Conservation (phyloP, 257 asterid genomes). For the Datura wrightii region DNA sequence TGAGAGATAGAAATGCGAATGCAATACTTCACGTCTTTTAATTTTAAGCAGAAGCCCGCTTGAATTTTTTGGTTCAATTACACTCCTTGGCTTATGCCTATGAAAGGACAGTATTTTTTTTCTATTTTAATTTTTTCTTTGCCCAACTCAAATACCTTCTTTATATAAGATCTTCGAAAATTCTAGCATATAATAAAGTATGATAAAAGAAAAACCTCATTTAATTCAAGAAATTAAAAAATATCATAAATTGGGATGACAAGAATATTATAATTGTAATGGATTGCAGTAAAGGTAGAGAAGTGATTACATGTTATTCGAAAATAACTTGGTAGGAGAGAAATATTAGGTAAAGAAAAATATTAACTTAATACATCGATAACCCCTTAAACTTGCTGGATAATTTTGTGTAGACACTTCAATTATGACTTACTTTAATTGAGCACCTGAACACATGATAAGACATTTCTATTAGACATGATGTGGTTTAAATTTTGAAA, state of each 20-base stretch:
- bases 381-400: background rate
- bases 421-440: background rate
- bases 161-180: background rate
- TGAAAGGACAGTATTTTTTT: background rate
- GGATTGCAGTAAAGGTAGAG: background rate
- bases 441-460: background rate
- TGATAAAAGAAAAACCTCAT: no score
- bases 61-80: background rate
- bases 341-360: background rate
- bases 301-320: background rate
- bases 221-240: background rate
- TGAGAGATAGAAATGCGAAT: constrained; percentile 19
- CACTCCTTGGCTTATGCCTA: background rate
- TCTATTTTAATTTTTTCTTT: background rate
- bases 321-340: background rate
- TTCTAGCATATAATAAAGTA: background rate
- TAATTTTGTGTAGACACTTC: background rate
- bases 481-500: background rate
- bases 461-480: background rate
- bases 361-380: background rate
- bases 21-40: background rate
- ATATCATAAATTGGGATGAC: background rate
- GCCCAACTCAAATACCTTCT: background rate
- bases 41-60: background rate
- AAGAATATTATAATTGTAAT: background rate